A percentile compares a stretch with the other conserved stretches of the same genome.
Evolutionary conservation across 208 protist species (phyloP).

Genomic region (Lotmaria passim): DNA sequence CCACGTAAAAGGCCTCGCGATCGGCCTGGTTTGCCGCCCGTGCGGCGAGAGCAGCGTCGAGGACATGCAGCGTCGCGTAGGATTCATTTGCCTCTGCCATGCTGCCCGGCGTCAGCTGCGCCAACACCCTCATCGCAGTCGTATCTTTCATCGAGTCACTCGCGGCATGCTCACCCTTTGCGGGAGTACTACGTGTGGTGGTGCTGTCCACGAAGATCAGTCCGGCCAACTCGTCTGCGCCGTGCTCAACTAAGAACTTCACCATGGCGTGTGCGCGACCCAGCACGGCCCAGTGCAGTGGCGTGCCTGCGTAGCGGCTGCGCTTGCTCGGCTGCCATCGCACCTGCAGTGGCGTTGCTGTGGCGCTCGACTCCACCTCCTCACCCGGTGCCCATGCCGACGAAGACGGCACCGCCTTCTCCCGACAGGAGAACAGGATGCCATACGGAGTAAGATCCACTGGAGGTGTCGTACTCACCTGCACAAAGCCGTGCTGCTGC

Average conservation of each 20-base stretch:
- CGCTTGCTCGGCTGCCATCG: slow-evolving; percentile 68
- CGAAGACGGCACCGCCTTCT: not conserved
- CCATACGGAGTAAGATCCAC: slow-evolving; percentile 42
- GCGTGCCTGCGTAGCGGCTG: slow-evolving; percentile 53
- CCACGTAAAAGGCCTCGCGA: slow-evolving; percentile 18
- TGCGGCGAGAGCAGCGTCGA: slow-evolving; percentile 38
- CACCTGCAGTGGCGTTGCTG: slow-evolving; percentile 21
- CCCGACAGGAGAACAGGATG: slow-evolving; percentile 38
- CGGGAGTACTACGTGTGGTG: not conserved
- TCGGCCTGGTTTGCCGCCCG: slow-evolving; percentile 8
- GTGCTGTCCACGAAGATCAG: slow-evolving; percentile 7
- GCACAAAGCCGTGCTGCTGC: slow-evolving; percentile 38
- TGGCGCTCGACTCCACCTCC: too few relatives aligned
- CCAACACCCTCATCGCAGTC: slow-evolving; percentile 1
- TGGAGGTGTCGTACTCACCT: slow-evolving; percentile 37
- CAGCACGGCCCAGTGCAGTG: slow-evolving; percentile 85
- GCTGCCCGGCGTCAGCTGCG: slow-evolving; percentile 31
- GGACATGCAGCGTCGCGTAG: slow-evolving; percentile 38
- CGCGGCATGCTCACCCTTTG: not conserved
- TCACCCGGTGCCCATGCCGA: not conserved
- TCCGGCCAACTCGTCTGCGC: slow-evolving; percentile 41
- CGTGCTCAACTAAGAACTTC: slow-evolving; percentile 60
- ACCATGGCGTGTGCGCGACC: slow-evolving; percentile 61
- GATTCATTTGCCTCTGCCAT: slow-evolving; percentile 65
- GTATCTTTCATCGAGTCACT: not conserved